Conservation (phyloP, 2,329 filamentous ascomycete species). For the Daldinia sp. region DNA sequence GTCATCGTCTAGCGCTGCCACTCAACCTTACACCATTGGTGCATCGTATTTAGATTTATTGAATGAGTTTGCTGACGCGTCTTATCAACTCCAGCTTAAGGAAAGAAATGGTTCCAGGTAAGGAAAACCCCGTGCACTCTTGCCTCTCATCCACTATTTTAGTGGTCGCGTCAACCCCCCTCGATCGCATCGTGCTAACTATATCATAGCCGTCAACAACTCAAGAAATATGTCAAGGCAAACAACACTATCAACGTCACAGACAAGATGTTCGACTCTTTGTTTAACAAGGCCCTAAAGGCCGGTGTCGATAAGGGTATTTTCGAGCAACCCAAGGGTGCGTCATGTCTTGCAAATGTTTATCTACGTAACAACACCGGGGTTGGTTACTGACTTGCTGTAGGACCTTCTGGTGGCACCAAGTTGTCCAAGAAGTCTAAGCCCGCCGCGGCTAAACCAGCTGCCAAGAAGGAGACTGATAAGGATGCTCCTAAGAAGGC, state of each 20-base stretch:
- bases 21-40: slow-evolving; percentile 4
- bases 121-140: slow-evolving; percentile 21
- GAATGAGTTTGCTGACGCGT: slow-evolving; percentile 56
- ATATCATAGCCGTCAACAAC: slow-evolving; percentile 63
- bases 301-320: slow-evolving; percentile 86
- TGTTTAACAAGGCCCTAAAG: slow-evolving; percentile 78
- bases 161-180: slow-evolving; percentile 8
- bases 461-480: slow-evolving; percentile 54
- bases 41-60: slow-evolving; percentile 11
- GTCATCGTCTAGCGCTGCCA: slow-evolving; percentile 17
- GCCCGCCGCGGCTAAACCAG: slow-evolving; percentile 53
- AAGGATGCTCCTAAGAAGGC: slow-evolving; percentile 56
- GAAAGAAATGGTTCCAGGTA: slow-evolving; percentile 71
- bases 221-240: slow-evolving; percentile 68
- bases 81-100: slow-evolving; percentile 64
- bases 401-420: slow-evolving; percentile 87
- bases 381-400: slow-evolving; percentile 38
- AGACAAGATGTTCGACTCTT: slow-evolving; percentile 70
- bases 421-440: slow-evolving; percentile 83
- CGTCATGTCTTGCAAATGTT: slow-evolving; percentile 2
- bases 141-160: neutral
- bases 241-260: slow-evolving; percentile 53
- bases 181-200: slow-evolving; percentile 49
- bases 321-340: slow-evolving; percentile 93
- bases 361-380: neutral